Percentiles rank a stretch among this genome's conserved stretches.
Conservation (phyloP, 2,329 filamentous ascomycete species). For the Penicillium sp. region DNA sequence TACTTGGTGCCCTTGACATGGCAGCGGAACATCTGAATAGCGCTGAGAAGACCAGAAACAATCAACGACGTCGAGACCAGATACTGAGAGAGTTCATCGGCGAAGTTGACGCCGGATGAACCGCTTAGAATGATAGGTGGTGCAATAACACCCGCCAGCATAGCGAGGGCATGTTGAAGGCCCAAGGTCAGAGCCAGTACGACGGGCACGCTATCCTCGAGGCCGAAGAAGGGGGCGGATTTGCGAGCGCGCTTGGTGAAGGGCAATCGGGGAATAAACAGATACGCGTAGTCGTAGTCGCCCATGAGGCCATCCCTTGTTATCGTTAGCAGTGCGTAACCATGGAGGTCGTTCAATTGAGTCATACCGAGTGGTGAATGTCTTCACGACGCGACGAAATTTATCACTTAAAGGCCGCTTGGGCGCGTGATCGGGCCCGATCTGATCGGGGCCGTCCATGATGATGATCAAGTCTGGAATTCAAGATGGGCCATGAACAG, state of each 20-base stretch:
- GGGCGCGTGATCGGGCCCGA: conserved; percentile 41
- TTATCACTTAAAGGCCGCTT: conserved; percentile 39
- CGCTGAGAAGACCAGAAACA: conserved; percentile 63
- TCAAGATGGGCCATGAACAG: too few species aligned
- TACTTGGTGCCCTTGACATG: conserved; percentile 64
- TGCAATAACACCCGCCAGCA: conserved; percentile 61
- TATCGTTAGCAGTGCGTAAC: neutral
- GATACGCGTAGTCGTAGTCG: conserved; percentile 83
- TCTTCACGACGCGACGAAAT: conserved; percentile 32
- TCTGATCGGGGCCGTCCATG: conserved; percentile 44
- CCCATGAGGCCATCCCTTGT: conserved; percentile 73
- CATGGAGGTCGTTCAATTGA: neutral
- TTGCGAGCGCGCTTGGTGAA: conserved; percentile 67
- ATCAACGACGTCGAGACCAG: conserved; percentile 69
- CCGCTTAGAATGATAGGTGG: conserved; percentile 64
- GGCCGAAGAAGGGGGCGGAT: conserved; percentile 67
- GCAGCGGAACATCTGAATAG: conserved; percentile 65
- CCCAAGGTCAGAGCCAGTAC: conserved; percentile 65
- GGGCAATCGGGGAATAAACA: conserved; percentile 78
- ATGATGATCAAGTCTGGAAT: conserved; percentile 1
- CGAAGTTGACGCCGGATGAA: conserved; percentile 57
- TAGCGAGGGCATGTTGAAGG: conserved; percentile 67
- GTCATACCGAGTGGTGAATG: conserved; percentile 43
- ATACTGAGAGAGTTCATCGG: conserved; percentile 57
- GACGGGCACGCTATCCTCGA: conserved; percentile 67